Base-by-base conservation (phyloP, 208 protist genomes). In the Crithidia bombi region DNA sequence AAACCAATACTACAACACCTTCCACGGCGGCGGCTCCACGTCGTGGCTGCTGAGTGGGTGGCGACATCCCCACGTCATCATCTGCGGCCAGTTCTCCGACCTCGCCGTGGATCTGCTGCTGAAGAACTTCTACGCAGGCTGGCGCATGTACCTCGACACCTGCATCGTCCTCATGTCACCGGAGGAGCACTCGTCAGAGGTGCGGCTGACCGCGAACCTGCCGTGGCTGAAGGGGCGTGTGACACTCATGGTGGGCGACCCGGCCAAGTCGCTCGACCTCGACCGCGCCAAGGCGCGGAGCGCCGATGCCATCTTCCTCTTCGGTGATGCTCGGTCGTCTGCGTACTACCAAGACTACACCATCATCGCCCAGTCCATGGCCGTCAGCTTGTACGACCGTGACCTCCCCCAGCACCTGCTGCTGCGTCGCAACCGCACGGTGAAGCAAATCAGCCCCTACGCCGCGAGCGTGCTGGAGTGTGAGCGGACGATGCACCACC, bases 261-360 rank as follows among this genome's bases (percentile, higher is more conserved):
- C 86, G 4, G 43, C 39, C 5, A 88, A 85, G 10, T 64, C 81
- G 15, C 15, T 49, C 10, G 89, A 94, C 63, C 71, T 94, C 5
- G 73, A 78, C 12, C 82, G 89, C 50, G 83, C 83, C 15, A 81
- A 81, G 28, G 89, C 86, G 9, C 61, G 67, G 19, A 47, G 90
- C 51, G 89, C 89, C 4, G 85, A 94, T 52, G 89, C 89, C 33
- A 91, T 94, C 54, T 94, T 94, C 61, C 82, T 94, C 63, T 91
- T 87, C 56, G 89, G 89, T 25, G 85, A 94, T 58, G 74, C 89
- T 10, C 71, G 73, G 35, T 87, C 81, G 15, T 72, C 85, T 14
- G 83, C 83, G n/a, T 94, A 91, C 69, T 87, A 94, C 71, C 73
- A 87, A 14, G 89, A 94, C 65, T 94, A 84, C 63, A 67, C 79